Evolutionary conservation across 768 basidiomycete species (phyloP).

Genomic region (Rhodosporidiobolus sp.): DNA sequence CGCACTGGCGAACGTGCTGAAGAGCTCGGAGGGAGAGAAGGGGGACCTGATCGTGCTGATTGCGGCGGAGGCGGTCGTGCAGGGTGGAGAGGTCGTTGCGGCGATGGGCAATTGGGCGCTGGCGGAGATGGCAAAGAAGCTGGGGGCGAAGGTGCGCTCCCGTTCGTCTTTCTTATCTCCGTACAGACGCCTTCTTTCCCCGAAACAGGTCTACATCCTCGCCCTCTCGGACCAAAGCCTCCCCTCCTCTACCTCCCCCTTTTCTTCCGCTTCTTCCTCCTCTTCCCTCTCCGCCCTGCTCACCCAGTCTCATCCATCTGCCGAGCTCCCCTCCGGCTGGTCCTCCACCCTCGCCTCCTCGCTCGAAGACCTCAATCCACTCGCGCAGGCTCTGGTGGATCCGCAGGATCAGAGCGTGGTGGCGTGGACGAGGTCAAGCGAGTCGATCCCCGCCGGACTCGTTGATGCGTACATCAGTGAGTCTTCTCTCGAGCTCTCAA

Average conservation of each 20-base stretch:
- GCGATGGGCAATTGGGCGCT: conserved; percentile 3
- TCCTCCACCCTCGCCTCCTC: neutral
- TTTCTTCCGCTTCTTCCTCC: neutral
- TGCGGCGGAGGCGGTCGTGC: conserved; percentile 5
- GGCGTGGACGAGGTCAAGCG: neutral
- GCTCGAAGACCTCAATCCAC: neutral
- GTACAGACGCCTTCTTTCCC: neutral
- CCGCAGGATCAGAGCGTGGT: neutral
- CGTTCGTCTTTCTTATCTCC: neutral
- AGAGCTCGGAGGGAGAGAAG: neutral
- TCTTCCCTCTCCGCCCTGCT: neutral
- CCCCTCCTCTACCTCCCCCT: neutral
- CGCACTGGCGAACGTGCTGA: neutral
- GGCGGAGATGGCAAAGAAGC: conserved; percentile 3
- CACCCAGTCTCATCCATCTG: neutral
- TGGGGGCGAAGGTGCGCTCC: neutral
- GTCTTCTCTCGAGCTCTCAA: neutral
- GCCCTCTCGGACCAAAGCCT: neutral
- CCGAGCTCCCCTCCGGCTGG: conserved; percentile 13
- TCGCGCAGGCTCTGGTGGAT: neutral
- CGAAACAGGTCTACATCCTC: conserved; percentile 10
- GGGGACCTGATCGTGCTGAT: neutral
- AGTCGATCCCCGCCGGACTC: neutral
- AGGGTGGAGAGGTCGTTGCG: conserved; percentile 7
- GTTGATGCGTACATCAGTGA: conserved; percentile 10